Evolutionary conservation across 495 filamentous ascomycete species (phyloP).

Genomic region (Penicillium flavigenum): DNA sequence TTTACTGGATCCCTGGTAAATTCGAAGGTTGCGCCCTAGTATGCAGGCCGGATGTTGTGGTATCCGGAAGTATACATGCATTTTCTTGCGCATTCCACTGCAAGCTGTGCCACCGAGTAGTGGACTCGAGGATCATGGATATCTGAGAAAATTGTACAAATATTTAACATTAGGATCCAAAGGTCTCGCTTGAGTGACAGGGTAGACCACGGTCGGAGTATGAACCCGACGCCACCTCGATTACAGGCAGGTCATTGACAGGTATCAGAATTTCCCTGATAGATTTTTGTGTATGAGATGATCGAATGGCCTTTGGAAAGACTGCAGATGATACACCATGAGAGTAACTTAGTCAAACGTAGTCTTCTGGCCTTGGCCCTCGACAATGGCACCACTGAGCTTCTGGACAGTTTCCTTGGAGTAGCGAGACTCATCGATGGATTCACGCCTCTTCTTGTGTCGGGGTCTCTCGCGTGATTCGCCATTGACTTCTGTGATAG

Average conservation of each 20-base stretch:
- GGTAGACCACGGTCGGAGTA: neutral
- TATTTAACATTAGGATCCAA: neutral
- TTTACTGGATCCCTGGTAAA: neutral
- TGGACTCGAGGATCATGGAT: slow-evolving; percentile 1
- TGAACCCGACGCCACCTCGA: neutral
- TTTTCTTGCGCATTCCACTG: slow-evolving; percentile 4
- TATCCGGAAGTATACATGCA: slow-evolving; percentile 12
- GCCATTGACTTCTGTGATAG: slow-evolving; percentile 24
- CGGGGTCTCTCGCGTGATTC: slow-evolving; percentile 30
- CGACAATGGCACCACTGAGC: slow-evolving; percentile 74
- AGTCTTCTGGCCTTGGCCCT: slow-evolving; percentile 77
- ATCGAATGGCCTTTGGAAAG: neutral
- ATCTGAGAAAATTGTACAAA: neutral
- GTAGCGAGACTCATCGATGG: slow-evolving; percentile 41
- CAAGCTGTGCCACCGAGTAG: slow-evolving; percentile 5
- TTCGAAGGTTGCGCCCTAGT: neutral
- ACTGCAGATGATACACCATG: neutral
- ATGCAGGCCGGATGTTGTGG: slow-evolving; percentile 9
- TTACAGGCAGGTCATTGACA: slow-evolving; percentile 5
- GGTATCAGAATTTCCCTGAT: slow-evolving; percentile 1
- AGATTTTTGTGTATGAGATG: slow-evolving; percentile 1
- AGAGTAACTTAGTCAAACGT: slow-evolving; percentile 63
- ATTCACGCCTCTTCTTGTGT: slow-evolving; percentile 27
- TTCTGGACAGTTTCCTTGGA: slow-evolving; percentile 50
- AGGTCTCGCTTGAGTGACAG: neutral